Evolutionary conservation across 2,329 filamentous ascomycete species (phyloP), one percentile per base, ranked within the genome.

Genomic region (Fusarium citri): DNA sequence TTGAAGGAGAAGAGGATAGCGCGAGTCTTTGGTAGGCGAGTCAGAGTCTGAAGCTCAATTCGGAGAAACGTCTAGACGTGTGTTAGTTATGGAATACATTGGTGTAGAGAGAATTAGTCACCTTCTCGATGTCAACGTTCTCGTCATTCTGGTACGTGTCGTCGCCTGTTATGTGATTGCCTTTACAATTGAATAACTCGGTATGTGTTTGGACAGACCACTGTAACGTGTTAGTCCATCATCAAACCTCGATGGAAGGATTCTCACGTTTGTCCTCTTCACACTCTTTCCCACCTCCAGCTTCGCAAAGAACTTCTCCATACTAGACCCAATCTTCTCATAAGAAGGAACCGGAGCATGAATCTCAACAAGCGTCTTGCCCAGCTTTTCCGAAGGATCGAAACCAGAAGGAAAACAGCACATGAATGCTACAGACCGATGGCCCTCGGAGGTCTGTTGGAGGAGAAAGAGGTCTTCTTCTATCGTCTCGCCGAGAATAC

Each of bases 231-330:
- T 72, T 4, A 69, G 40, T 26, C 3, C 9, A 2, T 15, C n/a
- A 18, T 16, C n/a, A 18, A 14, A 3, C 8, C 5, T 3, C n/a
- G 1, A 16, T n/a, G n/a, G 5, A 7, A 16, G 20, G 23, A 20
- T 26, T 15, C 48, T 56, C 66, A 86, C 86, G 34, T 88, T 88
- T 7, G 82, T 75, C n/a, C 86, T 76, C 73, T 84, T 86, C 3
- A 83, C 83, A 48, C 77, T 80, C 73, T 81, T 86, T 0, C 85
- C 86, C 1, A 83, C 83, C 45, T 84, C 79, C 0, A 88, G 54
- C 49, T 80, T 81, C 5, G 73, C 70, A 64, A 88, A 88, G 73
- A 85, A 87, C 8, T 81, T 79, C 74, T 88, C 86, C 85, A 88
- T 87, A 62, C 85, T 87, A 0, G 78, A 72, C 0, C 83, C 85